Percentiles rank a stretch among this genome's conserved stretches.
phyloP scores from a whole-genome alignment of 2,329 filamentous ascomycete species.

The Fusarium dlaminii region DNA sequence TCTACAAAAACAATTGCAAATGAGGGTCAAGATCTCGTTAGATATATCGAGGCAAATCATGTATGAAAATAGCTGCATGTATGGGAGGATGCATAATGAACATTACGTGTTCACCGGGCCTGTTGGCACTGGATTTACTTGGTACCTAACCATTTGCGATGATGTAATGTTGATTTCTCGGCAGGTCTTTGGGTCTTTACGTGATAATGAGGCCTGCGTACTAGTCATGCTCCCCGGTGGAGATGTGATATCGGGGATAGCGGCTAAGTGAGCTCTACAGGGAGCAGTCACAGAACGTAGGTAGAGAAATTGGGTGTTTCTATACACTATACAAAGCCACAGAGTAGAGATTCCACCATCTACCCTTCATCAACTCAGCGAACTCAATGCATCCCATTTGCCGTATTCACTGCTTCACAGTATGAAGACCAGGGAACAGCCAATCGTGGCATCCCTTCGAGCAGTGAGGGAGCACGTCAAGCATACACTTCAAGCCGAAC shows the following conservation, averaged over 20 bases:
- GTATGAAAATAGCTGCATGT: conserved; percentile 28
- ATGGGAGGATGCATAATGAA: conserved; percentile 29
- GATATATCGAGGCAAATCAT: conserved; percentile 15
- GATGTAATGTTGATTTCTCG: not conserved
- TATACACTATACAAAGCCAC: conserved; percentile 51
- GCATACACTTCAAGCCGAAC: conserved; percentile 7
- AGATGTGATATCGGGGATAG: not conserved
- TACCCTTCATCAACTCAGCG: conserved; percentile 6
- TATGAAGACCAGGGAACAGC: not conserved
- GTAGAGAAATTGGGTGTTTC: conserved; percentile 40
- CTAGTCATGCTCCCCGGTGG: not conserved
- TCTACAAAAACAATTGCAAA: conserved; percentile 31
- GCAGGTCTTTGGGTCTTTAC: not conserved
- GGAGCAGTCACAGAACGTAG: not conserved
- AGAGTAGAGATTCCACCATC: conserved; percentile 29
- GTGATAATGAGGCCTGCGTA: not conserved
- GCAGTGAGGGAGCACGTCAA: not conserved
- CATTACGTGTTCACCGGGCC: conserved; percentile 16
- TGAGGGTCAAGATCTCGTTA: conserved; percentile 2
- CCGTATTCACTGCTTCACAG: not conserved
- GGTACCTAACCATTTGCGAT: not conserved
- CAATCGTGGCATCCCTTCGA: conserved; percentile 5
- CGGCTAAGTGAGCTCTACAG: not conserved
- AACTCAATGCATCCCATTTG: not conserved
- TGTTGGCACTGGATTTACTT: conserved; percentile 1